phyloP scores from a whole-genome alignment of 164 flowering plant species.

The Annona squamosa region DNA sequence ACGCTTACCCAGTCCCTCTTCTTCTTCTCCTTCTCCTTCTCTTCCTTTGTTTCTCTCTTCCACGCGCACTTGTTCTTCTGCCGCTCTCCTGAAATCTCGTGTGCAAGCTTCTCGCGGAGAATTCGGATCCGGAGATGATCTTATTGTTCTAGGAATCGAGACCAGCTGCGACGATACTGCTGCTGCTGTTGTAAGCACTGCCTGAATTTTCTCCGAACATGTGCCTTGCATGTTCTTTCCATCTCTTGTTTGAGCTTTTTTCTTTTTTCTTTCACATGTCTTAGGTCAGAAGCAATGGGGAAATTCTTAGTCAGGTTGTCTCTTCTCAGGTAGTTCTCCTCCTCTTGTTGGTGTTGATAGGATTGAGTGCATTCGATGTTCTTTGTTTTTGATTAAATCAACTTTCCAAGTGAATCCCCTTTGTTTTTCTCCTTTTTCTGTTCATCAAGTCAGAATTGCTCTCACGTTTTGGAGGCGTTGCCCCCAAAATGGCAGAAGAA shows the following conservation, averaged over 20 bases:
- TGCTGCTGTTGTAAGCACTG: slow-evolving; percentile 60
- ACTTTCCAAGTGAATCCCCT: neutral
- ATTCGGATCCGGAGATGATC: slow-evolving; percentile 26
- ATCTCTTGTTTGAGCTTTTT: neutral
- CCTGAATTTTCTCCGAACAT: neutral
- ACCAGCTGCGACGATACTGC: slow-evolving; percentile 98
- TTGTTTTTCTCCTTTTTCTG: slow-evolving; percentile 1
- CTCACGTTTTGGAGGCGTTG: slow-evolving; percentile 82
- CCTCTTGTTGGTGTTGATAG: neutral
- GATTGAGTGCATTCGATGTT: neutral
- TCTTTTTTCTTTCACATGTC: neutral
- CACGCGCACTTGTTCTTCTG: slow-evolving; percentile 4
- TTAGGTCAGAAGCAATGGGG: slow-evolving; percentile 75
- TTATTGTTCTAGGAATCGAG: slow-evolving; percentile 81
- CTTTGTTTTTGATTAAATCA: neutral
- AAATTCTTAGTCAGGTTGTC: slow-evolving; percentile 91
- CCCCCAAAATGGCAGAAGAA: slow-evolving; percentile 97
- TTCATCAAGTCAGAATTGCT: slow-evolving; percentile 77
- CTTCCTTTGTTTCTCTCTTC: slow-evolving; percentile 1
- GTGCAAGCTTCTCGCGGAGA: neutral
- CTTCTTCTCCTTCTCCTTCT: neutral
- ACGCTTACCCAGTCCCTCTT: neutral
- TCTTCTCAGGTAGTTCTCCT: slow-evolving; percentile 65
- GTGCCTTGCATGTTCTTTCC: neutral
- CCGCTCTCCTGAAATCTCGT: slow-evolving; percentile 10